Conservation (phyloP, 2,329 filamentous ascomycete species). For the Paecilomyces fulvus region DNA sequence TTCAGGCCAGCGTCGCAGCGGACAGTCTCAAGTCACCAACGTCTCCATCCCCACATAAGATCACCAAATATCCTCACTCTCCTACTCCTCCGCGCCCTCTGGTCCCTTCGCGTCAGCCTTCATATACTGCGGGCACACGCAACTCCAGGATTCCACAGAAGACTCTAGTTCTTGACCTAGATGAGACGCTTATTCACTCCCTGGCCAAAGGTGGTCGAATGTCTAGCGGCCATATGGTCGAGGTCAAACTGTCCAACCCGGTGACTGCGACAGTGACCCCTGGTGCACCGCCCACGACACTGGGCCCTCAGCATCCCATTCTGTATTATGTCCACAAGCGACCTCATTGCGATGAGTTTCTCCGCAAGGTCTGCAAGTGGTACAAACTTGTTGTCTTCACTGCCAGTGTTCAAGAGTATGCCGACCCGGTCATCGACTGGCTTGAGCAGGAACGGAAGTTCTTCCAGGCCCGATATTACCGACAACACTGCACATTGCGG, state of each 20-base stretch:
- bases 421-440: slow-evolving; percentile 98
- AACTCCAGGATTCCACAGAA: slow-evolving; percentile 59
- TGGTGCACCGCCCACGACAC: slow-evolving; percentile 52
- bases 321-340: slow-evolving; percentile 98
- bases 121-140: slow-evolving; percentile 55
- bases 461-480: slow-evolving; percentile 87
- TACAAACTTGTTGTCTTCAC: slow-evolving; percentile 97
- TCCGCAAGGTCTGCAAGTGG: slow-evolving; percentile 93
- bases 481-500: slow-evolving; percentile 92
- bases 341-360: slow-evolving; percentile 91
- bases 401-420: slow-evolving; percentile 95
- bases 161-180: slow-evolving; percentile 88
- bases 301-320: slow-evolving; percentile 88
- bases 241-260: slow-evolving; percentile 63
- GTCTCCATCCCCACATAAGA: slow-evolving; percentile 59
- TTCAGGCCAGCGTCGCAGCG: slow-evolving; percentile 50
- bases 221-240: slow-evolving; percentile 97
- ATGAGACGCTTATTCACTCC: slow-evolving; percentile 96
- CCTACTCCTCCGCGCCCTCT: slow-evolving; percentile 83
- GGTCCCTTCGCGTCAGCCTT: slow-evolving; percentile 80
- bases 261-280: slow-evolving; percentile 29
- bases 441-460: slow-evolving; percentile 94
- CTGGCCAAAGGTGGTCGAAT: slow-evolving; percentile 94
- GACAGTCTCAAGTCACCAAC: slow-evolving; percentile 90
- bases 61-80: slow-evolving; percentile 85